Evolutionary conservation across 495 filamentous ascomycete genomes (phyloP).

Genomic region (Lichina pygmaea): DNA sequence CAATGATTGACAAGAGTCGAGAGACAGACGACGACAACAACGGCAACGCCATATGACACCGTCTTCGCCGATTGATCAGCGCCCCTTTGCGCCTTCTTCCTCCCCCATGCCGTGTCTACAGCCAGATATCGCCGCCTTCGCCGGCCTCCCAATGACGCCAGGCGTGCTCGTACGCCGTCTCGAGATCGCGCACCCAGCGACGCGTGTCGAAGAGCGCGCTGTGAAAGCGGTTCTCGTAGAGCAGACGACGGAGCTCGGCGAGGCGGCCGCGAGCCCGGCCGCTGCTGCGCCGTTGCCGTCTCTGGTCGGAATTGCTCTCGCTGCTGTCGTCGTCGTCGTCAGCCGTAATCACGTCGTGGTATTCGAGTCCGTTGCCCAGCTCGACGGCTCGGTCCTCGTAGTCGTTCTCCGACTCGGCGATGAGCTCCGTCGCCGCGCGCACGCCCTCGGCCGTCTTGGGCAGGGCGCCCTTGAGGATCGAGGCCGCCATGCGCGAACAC

Average conservation of each 20-base stretch:
- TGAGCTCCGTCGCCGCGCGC: conserved; percentile 45
- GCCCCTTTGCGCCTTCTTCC: too few species aligned
- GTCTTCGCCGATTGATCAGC: too few species aligned
- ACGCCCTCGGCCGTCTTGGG: conserved; percentile 39
- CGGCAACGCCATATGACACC: too few species aligned
- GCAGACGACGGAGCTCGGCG: conserved; percentile 44
- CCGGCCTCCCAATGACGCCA: conserved; percentile 74
- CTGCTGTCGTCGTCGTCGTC: not conserved
- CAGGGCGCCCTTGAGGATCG: conserved; percentile 70
- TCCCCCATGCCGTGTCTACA: conserved; percentile 2
- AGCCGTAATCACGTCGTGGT: conserved; percentile 13
- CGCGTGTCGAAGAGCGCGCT: conserved; percentile 77
- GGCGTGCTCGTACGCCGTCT: conserved; percentile 64
- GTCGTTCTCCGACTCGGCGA: conserved; percentile 44
- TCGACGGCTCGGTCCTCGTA: conserved; percentile 63
- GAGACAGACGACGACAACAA: too few species aligned
- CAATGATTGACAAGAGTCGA: too few species aligned
- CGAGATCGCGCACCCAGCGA: conserved; percentile 79
- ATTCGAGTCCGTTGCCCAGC: conserved; percentile 40
- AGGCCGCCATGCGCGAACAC: conserved; percentile 94
- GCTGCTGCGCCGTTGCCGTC: conserved; percentile 9
- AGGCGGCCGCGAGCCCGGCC: conserved; percentile 39
- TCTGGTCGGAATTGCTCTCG: not conserved
- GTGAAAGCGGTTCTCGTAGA: conserved; percentile 59
- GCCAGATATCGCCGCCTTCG: conserved; percentile 73